phyloP scores from a whole-genome alignment of 139 green algal genomes.

The Microglena sp. region DNA sequence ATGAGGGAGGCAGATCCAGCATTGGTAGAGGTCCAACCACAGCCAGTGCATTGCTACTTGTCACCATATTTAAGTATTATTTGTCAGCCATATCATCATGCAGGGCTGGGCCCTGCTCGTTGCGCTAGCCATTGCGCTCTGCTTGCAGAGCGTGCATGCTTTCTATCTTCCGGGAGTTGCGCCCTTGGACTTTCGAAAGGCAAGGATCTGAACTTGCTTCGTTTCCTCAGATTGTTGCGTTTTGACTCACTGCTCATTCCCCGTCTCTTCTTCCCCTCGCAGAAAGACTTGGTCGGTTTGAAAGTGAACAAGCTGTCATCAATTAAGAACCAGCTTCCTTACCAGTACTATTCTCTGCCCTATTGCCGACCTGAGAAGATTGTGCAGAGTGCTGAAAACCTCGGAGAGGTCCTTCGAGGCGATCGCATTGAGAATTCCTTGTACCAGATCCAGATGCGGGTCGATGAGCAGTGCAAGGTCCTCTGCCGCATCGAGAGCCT shows the following conservation, averaged over 20 bases:
- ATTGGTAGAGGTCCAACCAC: background rate
- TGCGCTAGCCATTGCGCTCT: background rate
- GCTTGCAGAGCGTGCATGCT: slow-evolving; percentile 1
- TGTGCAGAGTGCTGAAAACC: slow-evolving; percentile 80
- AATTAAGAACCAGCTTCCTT: slow-evolving; percentile 85
- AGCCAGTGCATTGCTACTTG: background rate
- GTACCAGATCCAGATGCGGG: slow-evolving; percentile 87
- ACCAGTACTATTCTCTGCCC: slow-evolving; percentile 94
- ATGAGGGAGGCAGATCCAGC: no score
- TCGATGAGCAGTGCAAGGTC: slow-evolving; percentile 88
- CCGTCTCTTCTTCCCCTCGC: slow-evolving; percentile 1
- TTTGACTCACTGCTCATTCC: background rate
- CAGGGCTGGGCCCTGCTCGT: background rate
- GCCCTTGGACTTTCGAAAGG: slow-evolving; percentile 74
- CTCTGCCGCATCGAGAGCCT: slow-evolving; percentile 79
- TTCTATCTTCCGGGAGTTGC: slow-evolving; percentile 94
- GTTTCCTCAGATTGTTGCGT: no score
- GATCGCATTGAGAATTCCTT: slow-evolving; percentile 94
- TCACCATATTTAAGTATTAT: background rate
- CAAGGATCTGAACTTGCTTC: no score
- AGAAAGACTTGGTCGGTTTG: slow-evolving; percentile 76
- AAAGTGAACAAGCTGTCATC: slow-evolving; percentile 95
- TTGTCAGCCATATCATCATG: background rate
- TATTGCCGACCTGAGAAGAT: slow-evolving; percentile 91
- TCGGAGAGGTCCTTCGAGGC: slow-evolving; percentile 92